Conservation (phyloP, 768 basidiomycete species). For the Auriscalpium vulgare region DNA sequence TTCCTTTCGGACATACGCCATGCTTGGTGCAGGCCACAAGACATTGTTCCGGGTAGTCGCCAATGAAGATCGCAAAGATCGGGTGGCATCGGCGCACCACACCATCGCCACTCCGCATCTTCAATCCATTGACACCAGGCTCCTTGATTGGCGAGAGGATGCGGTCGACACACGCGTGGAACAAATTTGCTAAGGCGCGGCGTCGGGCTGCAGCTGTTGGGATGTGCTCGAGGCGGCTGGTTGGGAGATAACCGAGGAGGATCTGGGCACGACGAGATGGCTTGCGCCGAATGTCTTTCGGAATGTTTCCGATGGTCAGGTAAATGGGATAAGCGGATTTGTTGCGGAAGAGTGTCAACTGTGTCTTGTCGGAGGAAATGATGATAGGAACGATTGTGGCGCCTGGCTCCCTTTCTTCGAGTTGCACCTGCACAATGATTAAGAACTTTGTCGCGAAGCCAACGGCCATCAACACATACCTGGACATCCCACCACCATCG, state of each 20-base stretch:
- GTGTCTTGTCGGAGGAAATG: slow-evolving; percentile 11
- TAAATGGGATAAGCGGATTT: slow-evolving; percentile 14
- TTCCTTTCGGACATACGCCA: slow-evolving; percentile 13
- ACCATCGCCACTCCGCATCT: slow-evolving; percentile 17
- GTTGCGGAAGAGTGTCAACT: background rate
- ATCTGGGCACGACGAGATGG: slow-evolving; percentile 12
- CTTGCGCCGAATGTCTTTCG: slow-evolving; percentile 5
- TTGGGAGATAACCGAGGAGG: slow-evolving; percentile 24
- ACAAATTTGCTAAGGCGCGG: slow-evolving; percentile 3
- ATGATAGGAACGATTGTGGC: slow-evolving; percentile 10
- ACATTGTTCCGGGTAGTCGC: slow-evolving; percentile 22
- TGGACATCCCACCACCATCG: background rate
- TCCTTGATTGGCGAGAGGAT: slow-evolving; percentile 2
- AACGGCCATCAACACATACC: background rate
- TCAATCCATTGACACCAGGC: slow-evolving; percentile 1
- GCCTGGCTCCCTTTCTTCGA: slow-evolving; percentile 2
- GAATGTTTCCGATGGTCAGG: slow-evolving; percentile 8
- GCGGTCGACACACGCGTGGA: slow-evolving; percentile 3
- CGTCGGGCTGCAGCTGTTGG: background rate
- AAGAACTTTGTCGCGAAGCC: background rate
- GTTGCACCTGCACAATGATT: background rate
- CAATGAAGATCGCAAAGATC: slow-evolving; percentile 15
- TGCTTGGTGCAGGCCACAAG: slow-evolving; percentile 16
- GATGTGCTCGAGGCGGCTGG: slow-evolving; percentile 10
- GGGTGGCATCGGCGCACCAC: slow-evolving; percentile 16